A percentile compares a stretch with the other conserved stretches of the same genome.
Evolutionary conservation across 805 yeast genomes (phyloP).

Genomic region (Sugiyamaella valdiviana): DNA sequence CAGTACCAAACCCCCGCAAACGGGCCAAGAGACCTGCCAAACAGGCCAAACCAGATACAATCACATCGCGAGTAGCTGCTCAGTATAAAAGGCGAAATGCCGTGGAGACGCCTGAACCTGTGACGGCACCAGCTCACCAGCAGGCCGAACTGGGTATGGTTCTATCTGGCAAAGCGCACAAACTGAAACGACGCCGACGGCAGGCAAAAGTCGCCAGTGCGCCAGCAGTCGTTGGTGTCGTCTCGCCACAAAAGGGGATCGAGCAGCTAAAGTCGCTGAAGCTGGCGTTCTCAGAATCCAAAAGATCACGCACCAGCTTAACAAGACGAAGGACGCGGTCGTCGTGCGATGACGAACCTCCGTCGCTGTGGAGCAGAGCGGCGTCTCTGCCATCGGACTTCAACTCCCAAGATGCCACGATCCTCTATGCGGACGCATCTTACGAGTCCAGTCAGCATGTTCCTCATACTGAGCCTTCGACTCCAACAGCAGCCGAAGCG

Average conservation of each 20-base stretch:
- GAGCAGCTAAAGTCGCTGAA: neutral
- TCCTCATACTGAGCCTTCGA: neutral
- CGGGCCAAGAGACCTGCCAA: neutral
- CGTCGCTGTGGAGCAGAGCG: neutral
- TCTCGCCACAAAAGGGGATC: neutral
- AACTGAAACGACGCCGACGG: neutral
- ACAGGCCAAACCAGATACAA: neutral
- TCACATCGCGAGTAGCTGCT: neutral
- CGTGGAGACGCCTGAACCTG: neutral
- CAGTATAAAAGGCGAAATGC: neutral
- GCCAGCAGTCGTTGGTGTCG: neutral
- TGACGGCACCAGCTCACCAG: neutral
- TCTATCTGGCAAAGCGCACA: neutral
- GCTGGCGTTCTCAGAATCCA: too few relatives aligned
- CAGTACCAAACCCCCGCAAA: neutral
- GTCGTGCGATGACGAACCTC: neutral
- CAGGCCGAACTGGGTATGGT: neutral
- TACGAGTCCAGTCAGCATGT: neutral
- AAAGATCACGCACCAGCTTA: too few relatives aligned
- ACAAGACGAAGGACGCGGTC: too few relatives aligned
- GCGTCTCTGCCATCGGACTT: neutral
- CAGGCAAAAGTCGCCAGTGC: neutral
- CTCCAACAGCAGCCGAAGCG: neutral
- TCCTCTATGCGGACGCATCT: neutral
- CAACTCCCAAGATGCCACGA: neutral